Evolutionary conservation across 1,284 basidiomycete genomes (phyloP).

Genomic region (Amylostereum areolatum): DNA sequence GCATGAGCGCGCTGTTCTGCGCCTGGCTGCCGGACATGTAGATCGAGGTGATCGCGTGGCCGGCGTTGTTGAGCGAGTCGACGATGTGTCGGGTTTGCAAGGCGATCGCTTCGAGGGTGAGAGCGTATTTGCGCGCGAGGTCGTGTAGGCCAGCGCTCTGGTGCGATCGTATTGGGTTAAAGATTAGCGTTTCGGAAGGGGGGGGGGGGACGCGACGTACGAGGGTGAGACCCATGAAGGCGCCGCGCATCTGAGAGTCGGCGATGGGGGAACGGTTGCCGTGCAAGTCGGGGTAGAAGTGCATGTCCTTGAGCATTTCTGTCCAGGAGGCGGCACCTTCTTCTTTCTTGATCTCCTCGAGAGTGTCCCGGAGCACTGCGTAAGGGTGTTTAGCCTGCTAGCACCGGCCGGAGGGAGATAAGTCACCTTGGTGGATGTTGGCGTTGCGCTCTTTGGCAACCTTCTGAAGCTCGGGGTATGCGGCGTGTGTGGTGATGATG

Average conservation of each 20-base stretch:
- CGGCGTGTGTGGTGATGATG: constrained; percentile 88
- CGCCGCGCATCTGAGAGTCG: constrained; percentile 89
- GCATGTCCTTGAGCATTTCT: constrained; percentile 85
- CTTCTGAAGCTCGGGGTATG: constrained; percentile 67
- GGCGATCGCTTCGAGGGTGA: constrained; percentile 91
- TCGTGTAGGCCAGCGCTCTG: constrained; percentile 74
- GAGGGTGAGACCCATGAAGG: constrained; percentile 83
- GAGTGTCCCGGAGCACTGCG: constrained; percentile 66
- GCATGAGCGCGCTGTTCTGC: constrained; percentile 80
- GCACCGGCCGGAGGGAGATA: not conserved
- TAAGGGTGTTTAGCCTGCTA: constrained; percentile 20
- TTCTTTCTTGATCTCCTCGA: constrained; percentile 64
- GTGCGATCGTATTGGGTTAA: constrained; percentile 1
- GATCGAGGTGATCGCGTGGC: constrained; percentile 81
- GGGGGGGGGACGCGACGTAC: constrained; percentile 27
- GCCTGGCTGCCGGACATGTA: constrained; percentile 95
- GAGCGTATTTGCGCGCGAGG: constrained; percentile 86
- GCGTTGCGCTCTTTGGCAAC: constrained; percentile 46
- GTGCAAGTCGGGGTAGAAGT: constrained; percentile 93
- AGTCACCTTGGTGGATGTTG: constrained; percentile 52
- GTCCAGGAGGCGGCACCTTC: constrained; percentile 57
- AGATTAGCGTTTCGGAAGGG: not conserved
- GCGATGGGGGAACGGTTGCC: constrained; percentile 96
- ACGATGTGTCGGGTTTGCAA: constrained; percentile 95
- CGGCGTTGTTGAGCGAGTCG: constrained; percentile 83